Evolutionary conservation across 805 yeast species (phyloP), one percentile per base, ranked within the genome.

Genomic region (Candida suzukii): DNA sequence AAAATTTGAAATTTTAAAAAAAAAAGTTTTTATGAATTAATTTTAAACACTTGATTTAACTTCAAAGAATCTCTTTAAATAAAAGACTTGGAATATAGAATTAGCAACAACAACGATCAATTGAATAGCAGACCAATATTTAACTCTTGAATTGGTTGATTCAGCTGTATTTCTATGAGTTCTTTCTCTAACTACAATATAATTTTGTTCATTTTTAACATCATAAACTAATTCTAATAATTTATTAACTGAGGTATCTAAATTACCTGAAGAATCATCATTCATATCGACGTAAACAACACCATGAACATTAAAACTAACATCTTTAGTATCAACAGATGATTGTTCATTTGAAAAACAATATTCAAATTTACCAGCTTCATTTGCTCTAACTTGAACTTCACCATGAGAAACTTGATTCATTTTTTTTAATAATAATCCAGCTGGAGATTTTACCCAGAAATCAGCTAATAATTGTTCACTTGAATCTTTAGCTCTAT

Each of bases 81-180:
- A 91, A 67, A 85, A 84, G 47, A 91, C 88, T 67, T 91, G 99
- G 78, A 93, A 93, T 42, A 90, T 52, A 22, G 96, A 86, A 70
- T 88, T 93, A 46, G 74, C 76, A 16, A 83, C 83, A 36, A 91
- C 97, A 42, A 93, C 90, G 40, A 80, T 54, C 48, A 93, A 70
- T 70, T 91, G 99, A 73, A 90, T 83, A 26, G 87, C 73, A 22
- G 96, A 86, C 99, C 99, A 91, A 87, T 95, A 93, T 66, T 91
- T 91, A 50, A 91, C 98, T 56, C 99, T 80, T 41, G 93, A 83
- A 65, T 91, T 91, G 36, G 99, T 91, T 20, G 95, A 85, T 67
- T 91, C 99, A 6, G 99, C 98, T 10, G 99, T 91, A 68, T 91
- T 93, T 76, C 99, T 84, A 64, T 91, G 99, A 14, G 95, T 85